Conservation (phyloP, 768 basidiomycete genomes). For the Phallus indusiatus region DNA sequence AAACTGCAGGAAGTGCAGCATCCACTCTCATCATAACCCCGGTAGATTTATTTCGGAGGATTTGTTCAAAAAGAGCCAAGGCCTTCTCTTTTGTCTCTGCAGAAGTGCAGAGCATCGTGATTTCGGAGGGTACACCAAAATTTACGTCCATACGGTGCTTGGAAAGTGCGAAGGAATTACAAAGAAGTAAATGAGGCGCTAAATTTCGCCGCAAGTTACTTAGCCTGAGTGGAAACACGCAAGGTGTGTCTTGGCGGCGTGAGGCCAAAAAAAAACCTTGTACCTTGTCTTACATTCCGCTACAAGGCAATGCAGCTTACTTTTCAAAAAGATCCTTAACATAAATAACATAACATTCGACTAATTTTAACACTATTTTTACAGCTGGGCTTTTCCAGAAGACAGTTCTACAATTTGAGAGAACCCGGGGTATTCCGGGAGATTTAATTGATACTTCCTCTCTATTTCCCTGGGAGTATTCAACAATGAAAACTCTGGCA, state of each 20-base stretch:
- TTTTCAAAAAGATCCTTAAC: background rate
- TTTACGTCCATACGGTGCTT: slow-evolving; percentile 1
- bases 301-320: no score
- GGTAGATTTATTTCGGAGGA: background rate
- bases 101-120: slow-evolving; percentile 5
- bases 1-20: slow-evolving; percentile 6
- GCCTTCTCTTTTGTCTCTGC: slow-evolving; percentile 6
- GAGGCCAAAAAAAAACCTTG: no score
- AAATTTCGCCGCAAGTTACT: background rate
- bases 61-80: slow-evolving; percentile 1
- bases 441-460: slow-evolving; percentile 65
- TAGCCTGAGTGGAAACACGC: background rate
- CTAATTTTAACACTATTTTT: background rate
- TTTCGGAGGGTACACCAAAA: slow-evolving; percentile 8
- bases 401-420: slow-evolving; percentile 82
- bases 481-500: background rate
- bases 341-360: background rate
- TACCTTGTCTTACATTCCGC: no score
- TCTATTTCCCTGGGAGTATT: slow-evolving; percentile 46
- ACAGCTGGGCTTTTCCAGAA: background rate
- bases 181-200: slow-evolving; percentile 4
- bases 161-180: background rate
- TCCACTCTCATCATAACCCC: background rate
- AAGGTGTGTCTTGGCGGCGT: no score
- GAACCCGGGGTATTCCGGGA: slow-evolving; percentile 71